Conservation (phyloP, 441 rosid species). For the Omphalea diandra region DNA sequence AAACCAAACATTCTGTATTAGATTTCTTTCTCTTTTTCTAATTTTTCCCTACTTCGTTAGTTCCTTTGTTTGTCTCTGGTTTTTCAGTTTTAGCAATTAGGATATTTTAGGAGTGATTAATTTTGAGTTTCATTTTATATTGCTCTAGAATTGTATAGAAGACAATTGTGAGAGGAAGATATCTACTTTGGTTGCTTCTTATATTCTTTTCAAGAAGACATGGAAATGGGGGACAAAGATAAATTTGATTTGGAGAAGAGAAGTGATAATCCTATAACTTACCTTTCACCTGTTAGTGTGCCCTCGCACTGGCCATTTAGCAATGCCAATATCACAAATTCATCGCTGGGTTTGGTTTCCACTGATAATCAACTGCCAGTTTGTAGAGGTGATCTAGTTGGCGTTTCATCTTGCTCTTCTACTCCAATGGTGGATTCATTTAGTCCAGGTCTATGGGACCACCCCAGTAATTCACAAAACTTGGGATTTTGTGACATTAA, state of each 20-base stretch:
- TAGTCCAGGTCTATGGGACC: slow-evolving; percentile 70
- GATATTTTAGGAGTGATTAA: slow-evolving; percentile 21
- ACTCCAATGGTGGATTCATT: slow-evolving; percentile 71
- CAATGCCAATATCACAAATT: slow-evolving; percentile 45
- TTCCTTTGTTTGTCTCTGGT: slow-evolving; percentile 24
- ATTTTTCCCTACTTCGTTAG: slow-evolving; percentile 15
- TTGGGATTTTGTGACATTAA: slow-evolving; percentile 59
- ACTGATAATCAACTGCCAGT: slow-evolving; percentile 47
- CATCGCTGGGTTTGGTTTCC: slow-evolving; percentile 50
- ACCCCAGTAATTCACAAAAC: slow-evolving; percentile 51
- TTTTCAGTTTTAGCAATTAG: slow-evolving; percentile 25
- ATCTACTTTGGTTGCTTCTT: slow-evolving; percentile 21
- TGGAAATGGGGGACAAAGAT: slow-evolving; percentile 72
- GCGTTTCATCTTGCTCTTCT: slow-evolving; percentile 65
- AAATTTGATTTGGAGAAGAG: slow-evolving; percentile 60
- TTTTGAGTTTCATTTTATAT: slow-evolving; percentile 18
- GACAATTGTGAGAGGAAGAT: slow-evolving; percentile 25
- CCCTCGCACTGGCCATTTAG: slow-evolving; percentile 64
- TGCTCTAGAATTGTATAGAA: slow-evolving; percentile 19
- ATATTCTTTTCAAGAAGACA: slow-evolving; percentile 34
- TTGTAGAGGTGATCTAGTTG: slow-evolving; percentile 36
- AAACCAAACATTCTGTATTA: slow-evolving; percentile 12
- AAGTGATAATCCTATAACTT: slow-evolving; percentile 39
- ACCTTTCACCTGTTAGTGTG: slow-evolving; percentile 41
- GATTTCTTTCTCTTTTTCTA: slow-evolving; percentile 16